Percentiles rank a stretch among this genome's conserved stretches.
These are phyloP conservation scores for Capronia coronata DNA, from an alignment of 2,329 filamentous ascomycete species.

Conservation along the genomic window DNA sequence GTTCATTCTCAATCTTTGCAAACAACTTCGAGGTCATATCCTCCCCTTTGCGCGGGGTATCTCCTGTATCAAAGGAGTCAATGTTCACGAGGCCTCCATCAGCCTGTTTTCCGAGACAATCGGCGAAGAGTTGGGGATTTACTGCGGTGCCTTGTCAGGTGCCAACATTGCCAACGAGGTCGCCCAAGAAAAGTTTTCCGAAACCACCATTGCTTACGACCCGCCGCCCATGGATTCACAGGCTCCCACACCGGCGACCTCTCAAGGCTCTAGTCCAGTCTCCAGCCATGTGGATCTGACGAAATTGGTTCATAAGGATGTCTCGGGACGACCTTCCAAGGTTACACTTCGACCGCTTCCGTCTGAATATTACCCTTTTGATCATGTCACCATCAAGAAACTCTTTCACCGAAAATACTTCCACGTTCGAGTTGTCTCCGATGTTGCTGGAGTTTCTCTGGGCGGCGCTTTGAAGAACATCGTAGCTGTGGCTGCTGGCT, in stretches of 20 bases:
- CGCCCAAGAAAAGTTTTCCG: conserved; percentile 90
- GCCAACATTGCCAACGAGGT: conserved; percentile 97
- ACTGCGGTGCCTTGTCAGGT: conserved; percentile 90
- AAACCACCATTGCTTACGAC: conserved; percentile 95
- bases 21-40: conserved; percentile 78
- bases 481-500: conserved; percentile 87
- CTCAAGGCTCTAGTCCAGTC: conserved; percentile 47
- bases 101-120: conserved; percentile 93
- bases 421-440: conserved; percentile 86
- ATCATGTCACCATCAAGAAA: conserved; percentile 72
- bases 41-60: conserved; percentile 87
- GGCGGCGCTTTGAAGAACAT: conserved; percentile 96
- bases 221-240: conserved; percentile 82
- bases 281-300: conserved; percentile 46
- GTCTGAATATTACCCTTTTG: conserved; percentile 73
- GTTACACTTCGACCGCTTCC: conserved; percentile 70
- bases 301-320: conserved; percentile 60
- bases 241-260: conserved; percentile 56
- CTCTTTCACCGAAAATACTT: conserved; percentile 97
- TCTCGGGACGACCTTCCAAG: conserved; percentile 59
- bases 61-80: conserved; percentile 96
- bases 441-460: conserved; percentile 94
- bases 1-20: conserved; percentile 83
- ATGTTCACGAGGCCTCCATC: conserved; percentile 79
- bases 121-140: conserved; percentile 82